Evolutionary conservation across 2,329 filamentous ascomycete species (phyloP), one percentile per base, ranked within the genome.

Genomic region (Ophiostoma sp.): DNA sequence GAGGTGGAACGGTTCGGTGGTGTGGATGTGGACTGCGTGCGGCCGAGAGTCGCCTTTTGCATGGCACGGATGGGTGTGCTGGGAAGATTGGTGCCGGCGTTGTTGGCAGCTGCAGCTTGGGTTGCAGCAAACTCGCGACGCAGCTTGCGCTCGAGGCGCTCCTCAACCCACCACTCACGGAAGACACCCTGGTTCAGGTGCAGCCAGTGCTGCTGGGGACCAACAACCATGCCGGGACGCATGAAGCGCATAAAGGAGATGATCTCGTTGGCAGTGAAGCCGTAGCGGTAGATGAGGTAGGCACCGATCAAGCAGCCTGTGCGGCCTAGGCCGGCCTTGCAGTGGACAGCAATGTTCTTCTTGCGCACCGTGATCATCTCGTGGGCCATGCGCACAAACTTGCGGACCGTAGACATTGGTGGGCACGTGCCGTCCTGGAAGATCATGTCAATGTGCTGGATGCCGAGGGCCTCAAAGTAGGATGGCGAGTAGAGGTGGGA

Each of bases 191-290:
- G 95, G 81, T 99, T 97, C 71, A 99, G 85, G 77, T 99, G 95
- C 67, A 99, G 85, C 95, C 95, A 99, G 80, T 99, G 95, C 80
- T 99, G 95, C 77, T 99, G 95, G 52, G 95, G 95, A 0, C 95
- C 95, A 67, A 99, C 95, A 6, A 99, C 95, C 95, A 99, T 99
- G 67, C 95, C 95, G 0, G 95, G 95, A 69, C 94, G 87, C 94
- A 98, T 98, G 81, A 99, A 99, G 70, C 94, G 89, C 94, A 99
- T 98, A 79, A 93, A 99, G 3, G 93, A 91, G 77, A 98, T 98
- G 75, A 97, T 87, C 80, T 97, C 94, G 76, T 98, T 97, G 72
- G 95, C 95, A 5, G 94, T 98, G 79, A 98, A 99, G 69, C 92
- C 95, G 78, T 98, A 90, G 73, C 93, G 88, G 82, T 99, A 99